Base-by-base conservation (phyloP, 805 yeast species). In the Zygosaccharomyces lentus region DNA sequence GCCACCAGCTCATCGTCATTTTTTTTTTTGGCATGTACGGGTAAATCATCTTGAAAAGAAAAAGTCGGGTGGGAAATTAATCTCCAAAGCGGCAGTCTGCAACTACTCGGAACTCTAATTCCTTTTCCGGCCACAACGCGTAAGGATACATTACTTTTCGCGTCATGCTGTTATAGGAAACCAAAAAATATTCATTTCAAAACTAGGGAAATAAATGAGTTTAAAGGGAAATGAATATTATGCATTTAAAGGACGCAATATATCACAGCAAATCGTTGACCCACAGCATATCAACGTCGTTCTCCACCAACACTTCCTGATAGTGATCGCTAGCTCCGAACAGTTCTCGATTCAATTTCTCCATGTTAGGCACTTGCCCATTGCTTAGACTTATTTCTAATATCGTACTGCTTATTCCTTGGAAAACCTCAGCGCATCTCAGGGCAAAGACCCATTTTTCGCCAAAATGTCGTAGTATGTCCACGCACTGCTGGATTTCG, bases 391-490 rank as follows among this genome's bases (percentile, higher is more conserved):
- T 66, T n/a, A 72, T 72, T n/a, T 72, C 75, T 9, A 73, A 56
- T n/a, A 73, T 69, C 10, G 75, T 64, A 42, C 68, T 70, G 41
- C 70, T 71, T 36, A 75, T 69, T 31, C 66, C 69, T 43, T 69
- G 66, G 52, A 76, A 74, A 1, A 75, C 72, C 34, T 64, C 70
- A 1, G 74, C 69, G 43, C 76, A 69, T 50, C 69, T 66, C 26
- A 60, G 68, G 6, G 78, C 77, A 48, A 73, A 67, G 9, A 69
- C 64, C 78, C 80, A 75, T 44, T 67, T 71, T 25, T 64, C 71
- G 16, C 75, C 69, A 52, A 73, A 76, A 40, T 71, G 72, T 43
- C 69, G 65, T 34, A 76, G 52, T 6, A 76, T 69, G 52, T 76
- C 80, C 4, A 70, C 69, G 47, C 73, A 69, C 34, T 71, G 66